phyloP scores from a whole-genome alignment of 2,329 filamentous ascomycete species.

The Pseudogymnoascus destructans region DNA sequence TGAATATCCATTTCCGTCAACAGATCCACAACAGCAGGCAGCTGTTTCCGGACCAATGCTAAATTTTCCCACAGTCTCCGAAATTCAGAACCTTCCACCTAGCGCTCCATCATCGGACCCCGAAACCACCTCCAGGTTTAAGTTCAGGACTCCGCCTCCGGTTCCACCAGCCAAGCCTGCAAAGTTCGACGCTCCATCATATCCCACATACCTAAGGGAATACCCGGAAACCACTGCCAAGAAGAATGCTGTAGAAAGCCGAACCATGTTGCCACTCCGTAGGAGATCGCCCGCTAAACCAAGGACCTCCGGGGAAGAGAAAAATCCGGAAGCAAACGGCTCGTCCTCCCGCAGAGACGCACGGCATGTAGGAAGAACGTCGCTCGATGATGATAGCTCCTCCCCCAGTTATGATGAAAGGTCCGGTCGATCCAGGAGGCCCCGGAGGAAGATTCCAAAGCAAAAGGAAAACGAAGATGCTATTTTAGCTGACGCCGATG shows the following conservation, averaged over 20 bases:
- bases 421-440: conserved; percentile 21
- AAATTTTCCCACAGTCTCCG: conserved; percentile 18
- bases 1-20: conserved; percentile 24
- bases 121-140: conserved; percentile 24
- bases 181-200: conserved; percentile 29
- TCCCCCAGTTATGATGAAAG: conserved; percentile 25
- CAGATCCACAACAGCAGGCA: conserved; percentile 21
- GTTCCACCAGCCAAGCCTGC: conserved; percentile 17
- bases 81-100: conserved; percentile 18
- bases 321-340: conserved; percentile 26
- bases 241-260: conserved; percentile 18
- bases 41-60: conserved; percentile 21
- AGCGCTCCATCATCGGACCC: conserved; percentile 17
- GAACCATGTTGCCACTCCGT: conserved; percentile 25
- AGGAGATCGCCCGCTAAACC: conserved; percentile 17
- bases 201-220: conserved; percentile 27
- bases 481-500: conserved; percentile 27
- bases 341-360: conserved; percentile 20
- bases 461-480: conserved; percentile 26
- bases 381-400: conserved; percentile 20
- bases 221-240: conserved; percentile 25
- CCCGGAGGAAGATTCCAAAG: conserved; percentile 20
- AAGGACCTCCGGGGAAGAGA: conserved; percentile 12
- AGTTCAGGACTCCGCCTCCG: conserved; percentile 11
- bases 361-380: not conserved